A percentile compares a stretch with the other conserved stretches of the same genome.
These are phyloP conservation scores for Boletus bicolor DNA, from an alignment of 768 basidiomycete species.

Conservation along the genomic window DNA sequence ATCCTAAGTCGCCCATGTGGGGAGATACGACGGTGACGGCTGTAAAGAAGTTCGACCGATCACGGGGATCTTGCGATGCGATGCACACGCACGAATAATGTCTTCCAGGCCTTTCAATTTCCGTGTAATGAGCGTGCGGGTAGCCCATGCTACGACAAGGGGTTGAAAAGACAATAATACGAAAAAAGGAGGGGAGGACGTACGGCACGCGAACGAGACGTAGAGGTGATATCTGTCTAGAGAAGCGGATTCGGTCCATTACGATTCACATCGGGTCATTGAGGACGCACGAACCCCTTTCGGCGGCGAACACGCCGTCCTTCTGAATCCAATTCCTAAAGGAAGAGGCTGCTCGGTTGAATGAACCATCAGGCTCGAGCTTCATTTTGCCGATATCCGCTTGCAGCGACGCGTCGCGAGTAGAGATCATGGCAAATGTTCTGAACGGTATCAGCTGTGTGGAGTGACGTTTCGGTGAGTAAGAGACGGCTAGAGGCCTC, in stretches of 20 bases:
- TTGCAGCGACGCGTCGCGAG: constrained; percentile 34
- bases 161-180: not conserved
- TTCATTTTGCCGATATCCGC: constrained; percentile 56
- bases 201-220: constrained; percentile 84
- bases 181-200: constrained; percentile 20
- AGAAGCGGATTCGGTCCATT: not conserved
- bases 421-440: constrained; percentile 27
- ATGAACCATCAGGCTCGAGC: constrained; percentile 59
- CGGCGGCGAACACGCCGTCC: constrained; percentile 65
- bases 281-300: constrained; percentile 54
- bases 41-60: constrained; percentile 24
- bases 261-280: too few species aligned
- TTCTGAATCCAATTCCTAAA: constrained; percentile 58
- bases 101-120: constrained; percentile 91
- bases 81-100: constrained; percentile 59
- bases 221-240: constrained; percentile 89
- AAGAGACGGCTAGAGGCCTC: constrained; percentile 3
- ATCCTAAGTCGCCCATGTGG: constrained; percentile 77
- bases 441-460: not conserved
- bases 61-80: not conserved
- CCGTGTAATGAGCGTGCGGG: constrained; percentile 81
- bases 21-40: constrained; percentile 84
- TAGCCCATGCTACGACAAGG: constrained; percentile 77
- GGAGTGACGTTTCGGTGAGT: not conserved
- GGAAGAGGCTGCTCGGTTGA: constrained; percentile 49